Evolutionary conservation across 2,329 filamentous ascomycete species (phyloP).

Genomic region (Alternaria consortialis): DNA sequence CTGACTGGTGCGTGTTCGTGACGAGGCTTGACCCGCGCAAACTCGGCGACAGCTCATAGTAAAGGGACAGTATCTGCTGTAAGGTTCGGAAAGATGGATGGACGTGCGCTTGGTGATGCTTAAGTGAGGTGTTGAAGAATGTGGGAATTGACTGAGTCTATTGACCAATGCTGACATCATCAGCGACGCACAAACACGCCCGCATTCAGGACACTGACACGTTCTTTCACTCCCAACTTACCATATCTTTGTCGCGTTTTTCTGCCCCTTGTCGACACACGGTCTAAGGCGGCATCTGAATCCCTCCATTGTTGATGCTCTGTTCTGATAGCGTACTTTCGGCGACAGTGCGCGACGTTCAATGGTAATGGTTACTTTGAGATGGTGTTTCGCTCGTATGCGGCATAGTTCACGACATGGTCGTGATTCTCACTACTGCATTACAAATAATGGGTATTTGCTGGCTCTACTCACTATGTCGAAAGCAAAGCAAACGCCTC

Average conservation of each 20-base stretch:
- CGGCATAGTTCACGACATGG: not conserved
- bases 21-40: conserved; percentile 8
- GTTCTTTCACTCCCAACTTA: not conserved
- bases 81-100: not conserved
- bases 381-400: not conserved
- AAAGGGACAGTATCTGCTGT: not conserved
- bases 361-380: not conserved
- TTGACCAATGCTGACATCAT: not conserved
- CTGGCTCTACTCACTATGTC: not conserved
- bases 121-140: not conserved
- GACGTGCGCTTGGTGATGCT: not conserved
- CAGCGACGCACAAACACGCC: not conserved
- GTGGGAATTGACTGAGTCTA: not conserved
- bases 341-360: not conserved
- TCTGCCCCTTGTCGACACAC: not conserved
- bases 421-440: not conserved
- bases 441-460: not conserved
- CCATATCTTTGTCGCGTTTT: not conserved
- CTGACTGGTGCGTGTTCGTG: not conserved
- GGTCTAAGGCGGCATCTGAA: not conserved
- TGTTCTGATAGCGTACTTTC: not conserved
- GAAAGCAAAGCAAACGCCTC: conserved; percentile 13
- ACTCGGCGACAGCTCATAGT: conserved; percentile 2
- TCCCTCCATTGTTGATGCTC: not conserved
- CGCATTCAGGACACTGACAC: not conserved